phyloP scores from a whole-genome alignment of 1,139 yeast species.

The Nakaseomyces delphensis region DNA sequence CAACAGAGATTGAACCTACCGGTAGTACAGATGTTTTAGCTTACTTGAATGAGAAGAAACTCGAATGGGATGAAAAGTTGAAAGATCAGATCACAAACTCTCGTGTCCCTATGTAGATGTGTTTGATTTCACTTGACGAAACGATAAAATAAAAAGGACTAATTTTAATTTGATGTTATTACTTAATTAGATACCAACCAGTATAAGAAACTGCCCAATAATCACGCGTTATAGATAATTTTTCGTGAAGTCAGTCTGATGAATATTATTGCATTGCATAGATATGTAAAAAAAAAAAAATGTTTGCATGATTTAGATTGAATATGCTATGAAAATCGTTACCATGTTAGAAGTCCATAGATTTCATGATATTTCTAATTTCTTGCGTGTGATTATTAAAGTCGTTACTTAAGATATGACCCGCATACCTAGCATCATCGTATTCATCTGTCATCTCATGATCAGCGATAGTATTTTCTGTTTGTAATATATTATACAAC shows the following conservation, averaged over 20 bases:
- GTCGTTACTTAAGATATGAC: constrained; percentile 1
- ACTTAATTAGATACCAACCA: no score
- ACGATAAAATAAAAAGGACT: no score
- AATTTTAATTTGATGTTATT: no score
- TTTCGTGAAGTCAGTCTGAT: background rate
- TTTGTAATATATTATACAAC: background rate
- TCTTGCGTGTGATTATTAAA: constrained; percentile 1
- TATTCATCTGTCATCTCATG: constrained; percentile 1
- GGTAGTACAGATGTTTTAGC: constrained; percentile 56
- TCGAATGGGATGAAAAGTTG: constrained; percentile 61
- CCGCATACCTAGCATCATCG: constrained; percentile 5
- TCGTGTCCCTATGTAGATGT: constrained; percentile 26
- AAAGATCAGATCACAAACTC: constrained; percentile 63
- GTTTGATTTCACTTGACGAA: no score
- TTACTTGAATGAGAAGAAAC: constrained; percentile 47
- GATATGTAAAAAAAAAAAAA: background rate
- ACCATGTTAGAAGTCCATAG: background rate
- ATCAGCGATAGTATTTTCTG: constrained; percentile 1
- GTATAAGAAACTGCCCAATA: no score
- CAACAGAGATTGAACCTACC: constrained; percentile 48
- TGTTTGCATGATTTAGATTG: background rate
- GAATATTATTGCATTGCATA: no score
- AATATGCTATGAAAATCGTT: background rate
- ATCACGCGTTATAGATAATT: background rate
- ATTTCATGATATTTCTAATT: constrained; percentile 1